Evolutionary conservation across 2,329 filamentous ascomycete species (phyloP).

Genomic region (Lanzia echinophila): DNA sequence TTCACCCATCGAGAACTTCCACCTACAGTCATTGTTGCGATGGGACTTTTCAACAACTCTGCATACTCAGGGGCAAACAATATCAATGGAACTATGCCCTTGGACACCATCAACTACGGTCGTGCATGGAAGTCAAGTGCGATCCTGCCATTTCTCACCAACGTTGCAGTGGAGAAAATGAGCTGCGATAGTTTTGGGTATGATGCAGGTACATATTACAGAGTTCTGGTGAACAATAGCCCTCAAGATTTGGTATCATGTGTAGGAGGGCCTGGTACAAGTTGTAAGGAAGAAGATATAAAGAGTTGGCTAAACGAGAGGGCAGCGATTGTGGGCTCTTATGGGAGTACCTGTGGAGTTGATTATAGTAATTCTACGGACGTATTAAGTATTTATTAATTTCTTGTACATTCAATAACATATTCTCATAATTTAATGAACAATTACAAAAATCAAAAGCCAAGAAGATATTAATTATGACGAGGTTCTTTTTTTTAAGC

Average conservation of each 20-base stretch:
- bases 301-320: constrained; percentile 15
- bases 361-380: constrained; percentile 23
- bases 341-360: constrained; percentile 34
- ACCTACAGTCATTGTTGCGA: constrained; percentile 45
- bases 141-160: constrained; percentile 47
- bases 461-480: too few species aligned
- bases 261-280: constrained; percentile 43
- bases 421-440: background rate
- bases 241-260: constrained; percentile 43
- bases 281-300: constrained; percentile 26
- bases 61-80: constrained; percentile 39
- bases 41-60: constrained; percentile 50
- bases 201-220: constrained; percentile 38
- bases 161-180: constrained; percentile 47
- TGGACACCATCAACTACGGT: constrained; percentile 40
- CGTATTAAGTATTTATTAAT: constrained; percentile 21
- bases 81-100: constrained; percentile 45
- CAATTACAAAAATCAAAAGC: background rate
- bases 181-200: constrained; percentile 44
- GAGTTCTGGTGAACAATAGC: constrained; percentile 44
- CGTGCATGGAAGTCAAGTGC: constrained; percentile 45
- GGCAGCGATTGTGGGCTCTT: constrained; percentile 36
- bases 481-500: too few species aligned
- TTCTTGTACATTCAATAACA: background rate
- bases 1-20: constrained; percentile 50